These are phyloP conservation scores for Colletotrichum kahawae DNA, from an alignment of 2,329 filamentous ascomycete genomes.

Conservation along the genomic window DNA sequence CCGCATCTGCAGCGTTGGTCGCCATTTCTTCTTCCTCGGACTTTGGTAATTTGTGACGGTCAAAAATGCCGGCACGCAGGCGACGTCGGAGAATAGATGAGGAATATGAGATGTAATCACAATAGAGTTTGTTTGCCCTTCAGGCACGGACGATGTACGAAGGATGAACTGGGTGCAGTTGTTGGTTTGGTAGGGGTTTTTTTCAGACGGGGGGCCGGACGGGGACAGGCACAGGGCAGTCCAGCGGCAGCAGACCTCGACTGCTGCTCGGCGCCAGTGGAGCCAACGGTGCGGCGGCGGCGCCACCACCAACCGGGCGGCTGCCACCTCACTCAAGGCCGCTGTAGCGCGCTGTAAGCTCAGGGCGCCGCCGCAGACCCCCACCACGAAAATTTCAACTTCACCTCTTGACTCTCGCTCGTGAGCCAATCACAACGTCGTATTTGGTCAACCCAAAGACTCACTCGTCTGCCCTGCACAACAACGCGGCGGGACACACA, in stretches of 20 bases:
- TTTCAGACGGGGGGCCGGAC: neutral
- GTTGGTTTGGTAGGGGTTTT: neutral
- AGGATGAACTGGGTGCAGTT: neutral
- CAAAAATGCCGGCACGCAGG: neutral
- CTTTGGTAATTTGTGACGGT: neutral
- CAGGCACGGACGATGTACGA: conserved; percentile 5
- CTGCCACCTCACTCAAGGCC: neutral
- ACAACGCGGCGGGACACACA: neutral
- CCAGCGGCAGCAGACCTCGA: neutral
- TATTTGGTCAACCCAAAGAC: conserved; percentile 38
- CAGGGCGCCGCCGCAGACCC: neutral
- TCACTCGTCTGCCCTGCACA: conserved; percentile 23
- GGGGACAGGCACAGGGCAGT: neutral
- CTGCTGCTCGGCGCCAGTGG: neutral
- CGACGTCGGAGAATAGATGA: conserved; percentile 17
- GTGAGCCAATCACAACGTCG: conserved; percentile 41
- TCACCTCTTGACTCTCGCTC: conserved; percentile 7
- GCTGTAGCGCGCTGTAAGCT: conserved; percentile 16
- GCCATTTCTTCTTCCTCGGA: conserved; percentile 11
- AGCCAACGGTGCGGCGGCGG: conserved; percentile 10
- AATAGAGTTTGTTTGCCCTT: conserved; percentile 13
- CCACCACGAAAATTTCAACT: conserved; percentile 24
- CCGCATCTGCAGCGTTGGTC: conserved; percentile 15
- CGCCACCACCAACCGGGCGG: neutral
- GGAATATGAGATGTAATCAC: conserved; percentile 13